Conservation (phyloP, 2,329 filamentous ascomycete genomes). For the Fusarium xyrophilum region DNA sequence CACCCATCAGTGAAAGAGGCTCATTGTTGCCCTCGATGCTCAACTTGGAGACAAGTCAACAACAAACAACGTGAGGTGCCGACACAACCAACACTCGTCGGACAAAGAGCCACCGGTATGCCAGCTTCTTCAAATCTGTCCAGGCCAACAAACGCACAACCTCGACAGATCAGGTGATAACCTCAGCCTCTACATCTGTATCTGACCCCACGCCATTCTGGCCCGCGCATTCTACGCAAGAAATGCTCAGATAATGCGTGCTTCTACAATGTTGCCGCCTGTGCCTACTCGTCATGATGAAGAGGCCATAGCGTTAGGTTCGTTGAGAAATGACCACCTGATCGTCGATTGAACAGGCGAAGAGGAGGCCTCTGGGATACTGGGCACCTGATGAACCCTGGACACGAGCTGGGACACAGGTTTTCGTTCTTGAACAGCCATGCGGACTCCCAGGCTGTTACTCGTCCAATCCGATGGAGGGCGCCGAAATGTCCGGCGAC, state of each 20-base stretch:
- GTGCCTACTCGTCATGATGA: too few species aligned
- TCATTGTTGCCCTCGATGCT: not conserved
- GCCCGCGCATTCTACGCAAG: too few species aligned
- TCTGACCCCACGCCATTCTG: not conserved
- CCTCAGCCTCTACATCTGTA: not conserved
- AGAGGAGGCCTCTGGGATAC: too few species aligned
- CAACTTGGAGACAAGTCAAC: not conserved
- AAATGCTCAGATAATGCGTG: too few species aligned
- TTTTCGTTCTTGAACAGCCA: accelerated
- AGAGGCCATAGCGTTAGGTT: accelerated
- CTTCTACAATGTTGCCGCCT: too few species aligned
- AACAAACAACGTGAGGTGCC: not conserved
- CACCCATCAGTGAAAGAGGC: accelerated
- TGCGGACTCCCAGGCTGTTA: too few species aligned
- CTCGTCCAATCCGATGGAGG: not conserved
- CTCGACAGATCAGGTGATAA: accelerated
- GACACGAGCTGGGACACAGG: accelerated
- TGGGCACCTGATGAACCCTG: accelerated
- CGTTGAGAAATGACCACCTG: accelerated
- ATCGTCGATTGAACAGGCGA: too few species aligned
- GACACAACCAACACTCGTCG: not conserved
- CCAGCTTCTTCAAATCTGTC: too few species aligned
- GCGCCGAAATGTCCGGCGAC: accelerated
- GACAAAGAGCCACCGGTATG: too few species aligned
- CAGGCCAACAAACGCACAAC: not conserved